These are phyloP conservation scores for Trichoderma simmonsii DNA, from an alignment of 2,329 filamentous ascomycete species.

Conservation along the genomic window DNA sequence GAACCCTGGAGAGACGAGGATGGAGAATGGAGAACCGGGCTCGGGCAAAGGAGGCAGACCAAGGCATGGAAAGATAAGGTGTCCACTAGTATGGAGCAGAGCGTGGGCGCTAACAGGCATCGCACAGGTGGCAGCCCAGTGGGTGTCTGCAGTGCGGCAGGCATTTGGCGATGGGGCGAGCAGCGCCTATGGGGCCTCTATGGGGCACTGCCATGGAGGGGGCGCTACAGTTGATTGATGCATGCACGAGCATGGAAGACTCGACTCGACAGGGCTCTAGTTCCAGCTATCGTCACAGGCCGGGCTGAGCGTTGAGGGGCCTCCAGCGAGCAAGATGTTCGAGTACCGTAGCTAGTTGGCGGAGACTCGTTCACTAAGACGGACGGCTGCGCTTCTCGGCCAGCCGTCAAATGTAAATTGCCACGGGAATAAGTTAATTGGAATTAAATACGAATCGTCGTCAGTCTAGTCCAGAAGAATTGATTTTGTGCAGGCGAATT, in stretches of 20 bases:
- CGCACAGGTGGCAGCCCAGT: neutral
- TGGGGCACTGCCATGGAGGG: neutral
- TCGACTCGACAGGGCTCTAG: too few relatives aligned
- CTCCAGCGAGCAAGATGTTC: neutral
- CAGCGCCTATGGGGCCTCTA: too few relatives aligned
- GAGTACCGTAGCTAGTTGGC: neutral
- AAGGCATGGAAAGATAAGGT: conserved; percentile 2
- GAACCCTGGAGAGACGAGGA: neutral
- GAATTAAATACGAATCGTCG: neutral
- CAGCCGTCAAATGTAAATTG: neutral
- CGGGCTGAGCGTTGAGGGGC: neutral
- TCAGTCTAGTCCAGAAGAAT: neutral
- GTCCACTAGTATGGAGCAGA: conserved; percentile 1
- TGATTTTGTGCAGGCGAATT: neutral
- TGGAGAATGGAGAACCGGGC: neutral
- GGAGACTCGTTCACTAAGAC: too few relatives aligned
- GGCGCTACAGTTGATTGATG: neutral
- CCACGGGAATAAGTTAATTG: neutral
- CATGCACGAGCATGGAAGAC: neutral
- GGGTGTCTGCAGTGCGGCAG: too few relatives aligned
- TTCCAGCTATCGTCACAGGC: neutral
- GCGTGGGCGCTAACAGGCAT: neutral
- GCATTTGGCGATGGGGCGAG: too few relatives aligned
- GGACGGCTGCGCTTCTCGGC: too few relatives aligned
- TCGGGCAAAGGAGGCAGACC: neutral